Base-by-base conservation (phyloP, 768 basidiomycete genomes). In the Lactifluus piperatus region DNA sequence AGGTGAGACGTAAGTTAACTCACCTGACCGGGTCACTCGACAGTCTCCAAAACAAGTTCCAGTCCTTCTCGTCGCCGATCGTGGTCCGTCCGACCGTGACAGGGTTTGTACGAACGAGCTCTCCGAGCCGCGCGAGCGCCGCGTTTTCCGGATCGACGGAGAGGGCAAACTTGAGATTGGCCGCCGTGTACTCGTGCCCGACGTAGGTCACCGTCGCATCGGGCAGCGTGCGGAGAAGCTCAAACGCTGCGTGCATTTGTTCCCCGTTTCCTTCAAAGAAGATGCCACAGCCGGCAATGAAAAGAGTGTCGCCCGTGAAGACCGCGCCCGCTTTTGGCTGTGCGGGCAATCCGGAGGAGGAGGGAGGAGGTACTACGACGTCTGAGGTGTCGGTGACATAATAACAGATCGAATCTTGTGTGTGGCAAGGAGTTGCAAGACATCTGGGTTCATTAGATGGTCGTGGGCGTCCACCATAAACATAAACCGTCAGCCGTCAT, bases 321-420 rank as follows among this genome's bases (percentile, higher is more conserved):
- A 97, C 91, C 16, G 78, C 86, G 20, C 87, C 86, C 0, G 86
- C 75, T 7, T 9, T 16, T 20, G 8, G n/a, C 1, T 5, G 43
- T 22, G 41, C 41, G n/a, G 60, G 83, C 69, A 49, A 75, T 66
- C n/a, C 7, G 26, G 80, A 27, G 2, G 39, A 11, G 18, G 58
- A 48, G 30, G 55, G n/a, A n/a, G n/a, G n/a, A n/a, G n/a, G n/a
- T n/a, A n/a, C n/a, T n/a, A n/a, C 72, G 24, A 69, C 64, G 8
- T 34, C 34, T 55, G 78, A 74, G 27, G 50, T 41, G 60, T 66
- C 63, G 22, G 76, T 91, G 55, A 84, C 79, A 69, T 88, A 79
- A 76, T 84, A 98, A 76, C 90, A 97, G 66, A 95, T 94, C 16
- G 94, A 97, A 72, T 97, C 95, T 69, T 90, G 89, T 3, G 95